These are phyloP conservation scores for Leccinum subspadiceum DNA, from an alignment of 1,284 basidiomycete genomes.

Conservation along the genomic window DNA sequence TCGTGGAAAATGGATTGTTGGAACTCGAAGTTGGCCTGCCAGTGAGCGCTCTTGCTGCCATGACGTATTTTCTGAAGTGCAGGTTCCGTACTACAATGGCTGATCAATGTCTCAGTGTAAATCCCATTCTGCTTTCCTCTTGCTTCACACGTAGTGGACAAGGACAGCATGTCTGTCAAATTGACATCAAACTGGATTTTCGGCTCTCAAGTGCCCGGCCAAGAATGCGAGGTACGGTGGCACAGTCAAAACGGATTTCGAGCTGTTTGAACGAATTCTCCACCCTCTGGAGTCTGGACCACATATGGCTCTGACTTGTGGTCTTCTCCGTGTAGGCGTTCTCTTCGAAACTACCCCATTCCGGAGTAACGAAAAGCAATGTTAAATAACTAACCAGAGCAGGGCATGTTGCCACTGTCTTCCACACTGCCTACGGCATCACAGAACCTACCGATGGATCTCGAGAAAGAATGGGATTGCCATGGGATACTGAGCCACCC, in stretches of 20 bases:
- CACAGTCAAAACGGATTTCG: conserved; percentile 4
- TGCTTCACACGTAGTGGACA: conserved; percentile 57
- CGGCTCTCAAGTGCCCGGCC: conserved; percentile 74
- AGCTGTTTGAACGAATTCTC: conserved; percentile 75
- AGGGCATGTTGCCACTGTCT: neutral
- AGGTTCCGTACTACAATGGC: neutral
- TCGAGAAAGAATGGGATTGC: too few relatives aligned
- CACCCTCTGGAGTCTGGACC: conserved; percentile 74
- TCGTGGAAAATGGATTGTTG: neutral
- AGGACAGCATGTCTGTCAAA: conserved; percentile 80
- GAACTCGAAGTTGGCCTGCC: neutral
- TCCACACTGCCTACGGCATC: conserved; percentile 39
- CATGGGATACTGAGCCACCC: neutral
- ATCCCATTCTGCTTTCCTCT: neutral
- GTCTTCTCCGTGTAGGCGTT: conserved; percentile 75
- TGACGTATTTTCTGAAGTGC: neutral
- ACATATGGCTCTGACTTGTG: conserved; percentile 75
- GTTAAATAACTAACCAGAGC: neutral
- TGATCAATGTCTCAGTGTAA: neutral
- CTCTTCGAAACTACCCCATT: neutral
- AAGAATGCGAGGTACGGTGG: conserved; percentile 46
- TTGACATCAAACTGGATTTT: conserved; percentile 86
- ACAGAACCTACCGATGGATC: conserved; percentile 59
- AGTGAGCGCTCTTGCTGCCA: neutral
- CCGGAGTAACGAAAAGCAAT: conserved; percentile 3